Percentiles rank a stretch among this genome's conserved stretches.
Evolutionary conservation across 78 protist species (phyloP).

Genomic region (Neovahlkampfia damariscottae): DNA sequence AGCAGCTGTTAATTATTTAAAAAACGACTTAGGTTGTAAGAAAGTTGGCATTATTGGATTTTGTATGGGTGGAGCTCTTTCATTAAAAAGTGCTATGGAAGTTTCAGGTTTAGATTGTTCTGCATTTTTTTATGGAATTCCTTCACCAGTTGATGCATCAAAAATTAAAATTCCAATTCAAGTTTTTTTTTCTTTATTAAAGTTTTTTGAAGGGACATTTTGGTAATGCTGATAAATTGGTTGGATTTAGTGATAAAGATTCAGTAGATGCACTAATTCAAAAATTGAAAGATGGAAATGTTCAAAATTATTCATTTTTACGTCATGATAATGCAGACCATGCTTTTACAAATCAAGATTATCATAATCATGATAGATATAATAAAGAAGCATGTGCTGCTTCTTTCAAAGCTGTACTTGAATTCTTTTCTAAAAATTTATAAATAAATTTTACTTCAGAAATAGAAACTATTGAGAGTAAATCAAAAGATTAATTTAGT

Average conservation of each 20-base stretch:
- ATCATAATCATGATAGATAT: too few species aligned
- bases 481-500: too few species aligned
- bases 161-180: neutral
- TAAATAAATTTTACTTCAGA: too few species aligned
- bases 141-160: neutral
- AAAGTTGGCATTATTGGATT: neutral
- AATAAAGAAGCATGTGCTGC: too few species aligned
- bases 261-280: neutral
- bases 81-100: neutral
- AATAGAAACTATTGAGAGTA: too few species aligned
- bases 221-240: neutral
- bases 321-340: neutral
- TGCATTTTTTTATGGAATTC: neutral
- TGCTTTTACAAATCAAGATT: neutral
- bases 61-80: slow-evolving; percentile 11
- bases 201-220: too few species aligned
- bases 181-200: too few species aligned
- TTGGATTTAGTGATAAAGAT: neutral
- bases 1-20: neutral
- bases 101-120: neutral
- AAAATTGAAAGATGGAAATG: neutral
- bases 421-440: too few species aligned
- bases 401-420: too few species aligned
- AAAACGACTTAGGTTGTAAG: neutral
- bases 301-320: neutral